These are phyloP conservation scores for Wickerhamomyces hampshirensis DNA, from an alignment of 805 yeast genomes.

Conservation along the genomic window DNA sequence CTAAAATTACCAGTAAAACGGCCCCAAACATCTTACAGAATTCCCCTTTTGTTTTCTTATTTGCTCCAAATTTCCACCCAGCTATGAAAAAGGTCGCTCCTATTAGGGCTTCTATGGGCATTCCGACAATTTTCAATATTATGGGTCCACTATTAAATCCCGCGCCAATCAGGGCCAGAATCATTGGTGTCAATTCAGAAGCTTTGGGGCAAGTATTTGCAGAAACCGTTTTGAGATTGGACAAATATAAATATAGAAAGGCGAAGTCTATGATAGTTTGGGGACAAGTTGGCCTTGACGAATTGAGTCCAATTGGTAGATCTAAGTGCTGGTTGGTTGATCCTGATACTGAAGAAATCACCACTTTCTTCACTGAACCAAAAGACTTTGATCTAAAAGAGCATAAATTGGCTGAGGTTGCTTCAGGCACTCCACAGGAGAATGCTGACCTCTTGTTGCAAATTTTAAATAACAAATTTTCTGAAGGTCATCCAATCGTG, in stretches of 20 bases:
- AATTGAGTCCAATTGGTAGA: slow-evolving; percentile 83
- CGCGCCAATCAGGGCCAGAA: slow-evolving; percentile 70
- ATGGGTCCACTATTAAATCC: slow-evolving; percentile 95
- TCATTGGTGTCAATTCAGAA: slow-evolving; percentile 85
- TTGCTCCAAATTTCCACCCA: slow-evolving; percentile 93
- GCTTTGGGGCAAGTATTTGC: slow-evolving; percentile 81
- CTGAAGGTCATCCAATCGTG: slow-evolving; percentile 57
- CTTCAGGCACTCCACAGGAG: slow-evolving; percentile 81
- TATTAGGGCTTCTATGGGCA: slow-evolving; percentile 72
- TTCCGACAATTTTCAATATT: slow-evolving; percentile 91
- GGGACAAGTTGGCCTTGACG: slow-evolving; percentile 91
- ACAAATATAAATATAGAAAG: slow-evolving; percentile 36
- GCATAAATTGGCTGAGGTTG: slow-evolving; percentile 63
- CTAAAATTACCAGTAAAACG: slow-evolving; percentile 56
- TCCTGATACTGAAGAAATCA: slow-evolving; percentile 36
- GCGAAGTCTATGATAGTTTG: slow-evolving; percentile 77
- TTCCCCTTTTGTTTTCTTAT: slow-evolving; percentile 58
- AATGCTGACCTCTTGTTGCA: slow-evolving; percentile 59
- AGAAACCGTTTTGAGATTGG: slow-evolving; percentile 65
- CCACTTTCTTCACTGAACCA: slow-evolving; percentile 52
- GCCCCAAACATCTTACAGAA: slow-evolving; percentile 54
- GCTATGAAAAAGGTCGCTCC: slow-evolving; percentile 83
- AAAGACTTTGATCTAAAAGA: slow-evolving; percentile 75
- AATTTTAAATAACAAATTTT: slow-evolving; percentile 40
- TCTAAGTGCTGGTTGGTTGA: slow-evolving; percentile 76